A percentile compares a stretch with the other conserved stretches of the same genome.
Conservation (phyloP, 108 stramenopile species). For the Conticribra guillardii region DNA sequence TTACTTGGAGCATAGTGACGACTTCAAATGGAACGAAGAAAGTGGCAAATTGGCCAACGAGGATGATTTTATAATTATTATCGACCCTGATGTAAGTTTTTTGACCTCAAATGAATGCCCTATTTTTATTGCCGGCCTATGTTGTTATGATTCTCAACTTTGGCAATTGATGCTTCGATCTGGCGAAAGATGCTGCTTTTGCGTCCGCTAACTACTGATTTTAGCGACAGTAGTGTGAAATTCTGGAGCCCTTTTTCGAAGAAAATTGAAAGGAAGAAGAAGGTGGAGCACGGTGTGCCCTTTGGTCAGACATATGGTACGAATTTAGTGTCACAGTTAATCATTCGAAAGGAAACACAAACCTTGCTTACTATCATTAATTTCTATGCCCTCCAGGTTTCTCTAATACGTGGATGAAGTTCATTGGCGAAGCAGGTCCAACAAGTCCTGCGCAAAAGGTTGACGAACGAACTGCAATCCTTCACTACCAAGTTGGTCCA, state of each 20-base stretch:
- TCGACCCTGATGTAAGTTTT: slow-evolving; percentile 84
- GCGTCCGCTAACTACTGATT: slow-evolving; percentile 72
- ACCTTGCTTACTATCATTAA: background rate
- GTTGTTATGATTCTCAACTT: too few relatives aligned
- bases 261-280: slow-evolving; percentile 30
- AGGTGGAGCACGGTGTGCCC: slow-evolving; percentile 63
- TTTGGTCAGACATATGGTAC: slow-evolving; percentile 83
- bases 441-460: slow-evolving; percentile 52
- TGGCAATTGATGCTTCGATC: background rate
- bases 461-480: slow-evolving; percentile 51
- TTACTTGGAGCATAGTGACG: slow-evolving; percentile 70
- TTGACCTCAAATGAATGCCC: too few relatives aligned
- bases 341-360: too few relatives aligned
- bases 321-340: background rate
- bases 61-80: slow-evolving; percentile 75
- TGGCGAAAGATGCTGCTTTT: slow-evolving; percentile 71
- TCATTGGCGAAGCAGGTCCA: slow-evolving; percentile 58
- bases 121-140: too few relatives aligned
- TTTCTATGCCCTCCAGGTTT: slow-evolving; percentile 16
- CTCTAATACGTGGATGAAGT: slow-evolving; percentile 70
- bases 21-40: slow-evolving; percentile 49
- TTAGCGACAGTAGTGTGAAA: slow-evolving; percentile 45
- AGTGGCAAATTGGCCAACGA: slow-evolving; percentile 40
- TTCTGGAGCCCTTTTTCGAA: slow-evolving; percentile 47
- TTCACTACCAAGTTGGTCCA: slow-evolving; percentile 86